Base-by-base conservation (phyloP, 208 protist genomes). In the Angomonas ambiguus region DNA sequence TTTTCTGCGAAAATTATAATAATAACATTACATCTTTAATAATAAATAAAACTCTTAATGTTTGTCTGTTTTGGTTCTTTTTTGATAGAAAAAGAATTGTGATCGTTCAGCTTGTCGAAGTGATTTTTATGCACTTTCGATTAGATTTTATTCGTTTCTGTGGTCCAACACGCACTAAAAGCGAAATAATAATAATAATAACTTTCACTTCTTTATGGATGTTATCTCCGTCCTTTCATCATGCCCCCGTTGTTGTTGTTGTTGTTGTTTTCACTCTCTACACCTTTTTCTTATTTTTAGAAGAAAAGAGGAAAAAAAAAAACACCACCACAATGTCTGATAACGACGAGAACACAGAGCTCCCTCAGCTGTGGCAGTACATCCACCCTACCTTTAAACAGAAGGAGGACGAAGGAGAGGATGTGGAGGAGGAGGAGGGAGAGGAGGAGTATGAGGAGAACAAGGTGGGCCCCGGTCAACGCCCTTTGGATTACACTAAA, bases 321-420 rank as follows among this genome's bases (percentile, higher is more conserved):
- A 33, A 59, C 4, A 59, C 22, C 25, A 5, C 8, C 53, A 22
- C 8, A n/a, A 85, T 90, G 80, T 88, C 82, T 2, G 82, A 85
- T 69, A 75, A 76, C 61, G 84, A 74, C 25, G 81, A 73, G 27
- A 76, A 89, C 18, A 66, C 79, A 74, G 79, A 89, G 74, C 72
- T 90, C 32, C 83, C 88, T 11, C 74, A 74, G 65, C 67, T 94
- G 34, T 94, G 88, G 88, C 80, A 91, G 73, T 85, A 79, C 58
- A 82, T 94, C 22, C 88, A 91, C 66, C 88, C 88, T 2, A 57
- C 61, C 34, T 82, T 83, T 71, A 76, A 76, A 61, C 51, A 64
- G 4, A 42, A 45, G 1, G 76, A 77, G 1, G 82, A 85, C 3
- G 79, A 76, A n/a, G 67, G 76, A 4, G 72, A 74, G 16, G 73